Conservation (phyloP, 805 yeast genomes). For the Lachancea waltii region DNA sequence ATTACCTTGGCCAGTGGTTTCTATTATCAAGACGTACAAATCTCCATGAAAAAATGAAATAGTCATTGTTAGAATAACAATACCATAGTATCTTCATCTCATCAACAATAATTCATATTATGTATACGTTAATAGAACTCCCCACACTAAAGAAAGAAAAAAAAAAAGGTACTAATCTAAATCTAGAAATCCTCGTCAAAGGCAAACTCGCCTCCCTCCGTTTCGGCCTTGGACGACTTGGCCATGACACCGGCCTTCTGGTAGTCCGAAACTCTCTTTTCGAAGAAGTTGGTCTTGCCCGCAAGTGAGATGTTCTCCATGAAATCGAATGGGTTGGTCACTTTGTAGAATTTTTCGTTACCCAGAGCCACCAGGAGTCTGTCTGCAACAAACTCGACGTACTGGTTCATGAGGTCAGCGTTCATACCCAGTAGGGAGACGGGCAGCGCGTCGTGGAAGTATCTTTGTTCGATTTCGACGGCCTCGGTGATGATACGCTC, state of each 20-base stretch:
- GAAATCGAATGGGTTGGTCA: slow-evolving; percentile 91
- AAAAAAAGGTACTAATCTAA: no score
- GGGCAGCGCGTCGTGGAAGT: slow-evolving; percentile 92
- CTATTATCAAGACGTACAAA: no score
- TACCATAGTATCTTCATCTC: no score
- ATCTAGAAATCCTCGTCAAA: slow-evolving; percentile 89
- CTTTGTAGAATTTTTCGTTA: slow-evolving; percentile 81
- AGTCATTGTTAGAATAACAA: no score
- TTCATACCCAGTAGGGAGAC: slow-evolving; percentile 93
- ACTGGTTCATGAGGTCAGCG: slow-evolving; percentile 88
- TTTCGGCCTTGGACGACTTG: slow-evolving; percentile 44
- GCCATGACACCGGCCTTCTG: slow-evolving; percentile 99
- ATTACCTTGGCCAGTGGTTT: no score
- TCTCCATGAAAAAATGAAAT: no score
- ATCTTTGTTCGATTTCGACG: slow-evolving; percentile 88
- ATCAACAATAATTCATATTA: no score
- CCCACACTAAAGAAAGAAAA: no score
- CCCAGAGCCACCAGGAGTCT: slow-evolving; percentile 89
- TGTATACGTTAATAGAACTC: no score
- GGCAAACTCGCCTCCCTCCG: slow-evolving; percentile 54
- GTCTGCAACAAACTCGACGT: slow-evolving; percentile 96
- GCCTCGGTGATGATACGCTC: slow-evolving; percentile 91
- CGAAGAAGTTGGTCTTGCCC: slow-evolving; percentile 98
- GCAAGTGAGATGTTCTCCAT: slow-evolving; percentile 98
- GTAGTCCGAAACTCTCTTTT: slow-evolving; percentile 97